Evolutionary conservation across 1,284 basidiomycete genomes (phyloP).

Genomic region (Austroboletus olivaceoglutinosus): DNA sequence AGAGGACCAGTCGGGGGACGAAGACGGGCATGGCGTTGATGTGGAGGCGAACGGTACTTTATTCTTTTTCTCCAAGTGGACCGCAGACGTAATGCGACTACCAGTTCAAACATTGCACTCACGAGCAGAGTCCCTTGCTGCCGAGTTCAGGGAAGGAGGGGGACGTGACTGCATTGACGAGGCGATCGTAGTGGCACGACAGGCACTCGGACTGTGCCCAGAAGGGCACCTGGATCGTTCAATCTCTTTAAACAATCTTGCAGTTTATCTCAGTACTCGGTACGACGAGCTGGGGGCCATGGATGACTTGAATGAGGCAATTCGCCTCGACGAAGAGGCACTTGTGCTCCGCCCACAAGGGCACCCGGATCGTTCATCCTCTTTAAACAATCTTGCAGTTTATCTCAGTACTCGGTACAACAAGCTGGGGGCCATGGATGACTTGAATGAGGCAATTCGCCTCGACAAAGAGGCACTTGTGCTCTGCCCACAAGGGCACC

Average conservation of each 20-base stretch:
- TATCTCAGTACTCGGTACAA: background rate
- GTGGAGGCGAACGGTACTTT: too few species aligned
- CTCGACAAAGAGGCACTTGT: too few species aligned
- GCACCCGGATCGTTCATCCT: background rate
- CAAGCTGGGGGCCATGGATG: background rate
- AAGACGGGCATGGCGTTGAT: too few species aligned
- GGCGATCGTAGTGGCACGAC: background rate
- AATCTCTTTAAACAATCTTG: background rate
- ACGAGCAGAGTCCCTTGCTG: background rate
- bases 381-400: background rate
- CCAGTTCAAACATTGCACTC: too few species aligned
- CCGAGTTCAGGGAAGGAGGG: background rate
- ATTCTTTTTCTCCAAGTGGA: too few species aligned
- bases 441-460: too few species aligned
- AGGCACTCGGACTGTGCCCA: background rate
- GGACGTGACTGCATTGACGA: background rate
- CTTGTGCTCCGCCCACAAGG: background rate
- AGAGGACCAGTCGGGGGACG: too few species aligned
- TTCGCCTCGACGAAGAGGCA: too few species aligned
- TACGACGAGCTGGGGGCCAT: background rate
- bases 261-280: background rate
- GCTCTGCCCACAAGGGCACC: background rate
- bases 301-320: too few species aligned
- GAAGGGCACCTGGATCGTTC: background rate
- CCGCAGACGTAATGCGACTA: too few species aligned